Evolutionary conservation across 2,329 filamentous ascomycete genomes (phyloP).

Genomic region (Coniella vitis): DNA sequence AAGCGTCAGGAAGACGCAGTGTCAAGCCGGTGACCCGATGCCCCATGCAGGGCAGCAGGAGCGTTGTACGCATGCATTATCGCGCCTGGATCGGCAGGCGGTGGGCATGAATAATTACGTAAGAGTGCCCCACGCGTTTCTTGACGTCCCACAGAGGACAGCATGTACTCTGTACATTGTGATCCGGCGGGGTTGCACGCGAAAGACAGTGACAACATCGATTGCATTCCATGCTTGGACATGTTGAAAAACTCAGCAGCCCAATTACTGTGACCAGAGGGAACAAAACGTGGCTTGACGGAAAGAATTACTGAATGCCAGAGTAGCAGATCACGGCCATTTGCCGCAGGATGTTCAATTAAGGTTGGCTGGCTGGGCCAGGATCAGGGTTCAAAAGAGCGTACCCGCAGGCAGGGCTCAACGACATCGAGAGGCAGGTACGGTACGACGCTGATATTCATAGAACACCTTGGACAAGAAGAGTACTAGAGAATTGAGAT

Average conservation of each 20-base stretch:
- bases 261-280: too few relatives aligned
- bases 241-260: too few relatives aligned
- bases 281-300: too few relatives aligned
- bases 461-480: too few relatives aligned
- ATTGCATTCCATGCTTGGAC: too few relatives aligned
- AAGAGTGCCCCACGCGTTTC: background rate
- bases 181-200: too few relatives aligned
- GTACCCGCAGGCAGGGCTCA: too few relatives aligned
- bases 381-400: background rate
- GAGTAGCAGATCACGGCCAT: background rate
- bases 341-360: conserved; percentile 11
- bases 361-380: conserved; percentile 2
- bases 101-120: background rate
- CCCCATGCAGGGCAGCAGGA: background rate
- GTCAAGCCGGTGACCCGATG: background rate
- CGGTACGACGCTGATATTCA: too few relatives aligned
- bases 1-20: background rate
- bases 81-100: background rate
- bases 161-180: too few relatives aligned
- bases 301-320: too few relatives aligned
- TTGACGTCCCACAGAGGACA: background rate
- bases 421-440: background rate
- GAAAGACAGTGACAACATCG: too few relatives aligned
- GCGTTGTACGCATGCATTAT: background rate
- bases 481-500: too few relatives aligned